Conservation (phyloP, 306 rosid species). For the Leucaena leucocephala region DNA sequence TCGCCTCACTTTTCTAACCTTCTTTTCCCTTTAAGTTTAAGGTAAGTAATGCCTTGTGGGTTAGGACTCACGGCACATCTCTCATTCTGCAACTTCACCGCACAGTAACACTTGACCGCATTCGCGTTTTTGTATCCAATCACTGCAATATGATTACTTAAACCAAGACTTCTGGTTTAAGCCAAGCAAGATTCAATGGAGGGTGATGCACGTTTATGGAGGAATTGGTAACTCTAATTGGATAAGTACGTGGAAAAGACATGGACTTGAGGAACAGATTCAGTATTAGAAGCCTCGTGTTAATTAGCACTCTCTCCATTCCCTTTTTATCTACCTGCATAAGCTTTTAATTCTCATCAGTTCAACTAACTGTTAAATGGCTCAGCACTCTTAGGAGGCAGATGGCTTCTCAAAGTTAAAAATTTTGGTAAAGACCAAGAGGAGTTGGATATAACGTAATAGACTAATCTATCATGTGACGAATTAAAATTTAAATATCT, state of each 20-base stretch:
- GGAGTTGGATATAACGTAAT: no score
- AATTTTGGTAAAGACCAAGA: background rate
- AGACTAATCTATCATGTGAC: no score
- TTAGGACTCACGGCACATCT: background rate
- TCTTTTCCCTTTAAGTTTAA: background rate
- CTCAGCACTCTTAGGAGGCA: no score
- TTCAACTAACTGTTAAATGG: background rate
- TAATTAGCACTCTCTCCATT: background rate
- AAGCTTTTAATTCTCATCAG: background rate
- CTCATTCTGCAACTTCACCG: background rate
- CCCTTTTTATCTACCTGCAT: background rate
- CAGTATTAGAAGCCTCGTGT: background rate
- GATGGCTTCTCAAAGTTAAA: background rate
- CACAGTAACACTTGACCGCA: background rate
- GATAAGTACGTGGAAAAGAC: background rate
- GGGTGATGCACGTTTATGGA: no score
- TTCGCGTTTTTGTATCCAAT: background rate
- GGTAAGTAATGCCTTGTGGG: no score
- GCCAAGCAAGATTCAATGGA: background rate
- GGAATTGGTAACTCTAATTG: no score
- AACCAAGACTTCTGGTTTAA: background rate
- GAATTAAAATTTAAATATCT: no score
- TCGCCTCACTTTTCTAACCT: conserved; percentile 1
- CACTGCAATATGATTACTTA: conserved; percentile 10
- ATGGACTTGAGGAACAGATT: background rate